Base-by-base conservation (phyloP, 768 basidiomycete species). In the Mycena galericulata region DNA sequence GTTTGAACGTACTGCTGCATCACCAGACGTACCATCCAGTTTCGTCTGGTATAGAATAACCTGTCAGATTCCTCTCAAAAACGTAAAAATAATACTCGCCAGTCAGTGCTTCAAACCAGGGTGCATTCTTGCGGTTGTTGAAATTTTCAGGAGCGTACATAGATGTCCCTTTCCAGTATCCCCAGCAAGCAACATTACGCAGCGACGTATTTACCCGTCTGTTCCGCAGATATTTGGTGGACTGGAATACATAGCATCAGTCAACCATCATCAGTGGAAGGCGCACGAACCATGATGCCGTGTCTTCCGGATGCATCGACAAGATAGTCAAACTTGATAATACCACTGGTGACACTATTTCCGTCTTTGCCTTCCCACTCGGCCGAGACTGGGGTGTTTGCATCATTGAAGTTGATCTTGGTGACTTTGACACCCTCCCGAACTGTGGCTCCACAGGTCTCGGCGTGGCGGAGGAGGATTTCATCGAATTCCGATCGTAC, bases 21-120 rank as follows among this genome's bases (percentile, higher is more conserved):
- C n/a, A n/a, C n/a, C n/a, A n/a, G n/a, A n/a, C n/a, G n/a, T n/a
- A n/a, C n/a, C n/a, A n/a, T n/a, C n/a, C n/a, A n/a, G n/a, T n/a
- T n/a, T n/a, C n/a, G n/a, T n/a, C n/a, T n/a, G n/a, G n/a, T n/a
- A n/a, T n/a, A n/a, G n/a, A n/a, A n/a, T n/a, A n/a, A n/a, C n/a
- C n/a, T n/a, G n/a, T n/a, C n/a, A n/a, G n/a, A n/a, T n/a, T n/a
- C n/a, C n/a, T n/a, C n/a, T n/a, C n/a, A n/a, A n/a, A n/a, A n/a
- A n/a, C n/a, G n/a, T n/a, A n/a, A n/a, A n/a, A n/a, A n/a, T n/a
- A n/a, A n/a, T n/a, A 81, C 68, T 87, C 85, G 47, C 87, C 87
- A 64, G 70, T 75, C 22, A 82, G 63, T 7, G 79, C 76, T 66
- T 83, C 81, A 18, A 64, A 64, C 32, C 53, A 64, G 10, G 62